A percentile compares a stretch with the other conserved stretches of the same genome.
Conservation (phyloP, 2,329 filamentous ascomycete species). For the Thyridium curvatum region DNA sequence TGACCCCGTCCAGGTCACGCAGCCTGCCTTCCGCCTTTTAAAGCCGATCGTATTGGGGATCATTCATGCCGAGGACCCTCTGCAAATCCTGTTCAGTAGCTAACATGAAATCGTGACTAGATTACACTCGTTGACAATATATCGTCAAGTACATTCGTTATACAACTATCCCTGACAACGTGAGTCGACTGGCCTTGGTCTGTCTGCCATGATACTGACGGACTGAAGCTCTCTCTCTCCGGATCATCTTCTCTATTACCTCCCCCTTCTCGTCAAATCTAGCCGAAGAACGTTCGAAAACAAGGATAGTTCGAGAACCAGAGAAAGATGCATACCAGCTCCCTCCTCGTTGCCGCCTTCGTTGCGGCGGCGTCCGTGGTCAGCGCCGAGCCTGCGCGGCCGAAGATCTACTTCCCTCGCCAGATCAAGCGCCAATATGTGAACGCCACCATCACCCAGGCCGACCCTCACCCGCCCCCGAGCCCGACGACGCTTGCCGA, state of each 20-base stretch:
- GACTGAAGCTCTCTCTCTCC: too few species aligned
- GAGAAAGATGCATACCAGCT: constrained; percentile 42
- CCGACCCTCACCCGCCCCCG: constrained; percentile 15
- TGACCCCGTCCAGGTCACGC: constrained; percentile 2
- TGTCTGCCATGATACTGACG: too few species aligned
- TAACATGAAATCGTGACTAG: constrained; percentile 13
- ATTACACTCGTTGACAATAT: constrained; percentile 43
- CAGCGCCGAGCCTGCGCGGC: constrained; percentile 32
- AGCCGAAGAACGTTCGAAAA: constrained; percentile 8
- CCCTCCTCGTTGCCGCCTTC: constrained; percentile 41
- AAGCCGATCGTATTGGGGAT: constrained; percentile 20
- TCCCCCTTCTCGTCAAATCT: constrained; percentile 1
- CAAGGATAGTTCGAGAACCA: constrained; percentile 2
- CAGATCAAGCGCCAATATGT: constrained; percentile 45
- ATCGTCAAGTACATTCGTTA: constrained; percentile 56
- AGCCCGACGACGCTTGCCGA: constrained; percentile 9
- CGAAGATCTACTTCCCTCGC: constrained; percentile 52
- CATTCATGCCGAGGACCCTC: constrained; percentile 16
- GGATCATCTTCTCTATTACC: neutral
- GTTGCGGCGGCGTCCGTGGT: constrained; percentile 39
- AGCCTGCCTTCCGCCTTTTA: constrained; percentile 5
- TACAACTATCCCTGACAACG: constrained; percentile 38
- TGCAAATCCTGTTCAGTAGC: constrained; percentile 7
- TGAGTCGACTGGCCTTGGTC: constrained; percentile 19
- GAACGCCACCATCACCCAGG: constrained; percentile 33